These are phyloP conservation scores for Annona squamosa DNA, from an alignment of 164 flowering plant species.

Conservation along the genomic window DNA sequence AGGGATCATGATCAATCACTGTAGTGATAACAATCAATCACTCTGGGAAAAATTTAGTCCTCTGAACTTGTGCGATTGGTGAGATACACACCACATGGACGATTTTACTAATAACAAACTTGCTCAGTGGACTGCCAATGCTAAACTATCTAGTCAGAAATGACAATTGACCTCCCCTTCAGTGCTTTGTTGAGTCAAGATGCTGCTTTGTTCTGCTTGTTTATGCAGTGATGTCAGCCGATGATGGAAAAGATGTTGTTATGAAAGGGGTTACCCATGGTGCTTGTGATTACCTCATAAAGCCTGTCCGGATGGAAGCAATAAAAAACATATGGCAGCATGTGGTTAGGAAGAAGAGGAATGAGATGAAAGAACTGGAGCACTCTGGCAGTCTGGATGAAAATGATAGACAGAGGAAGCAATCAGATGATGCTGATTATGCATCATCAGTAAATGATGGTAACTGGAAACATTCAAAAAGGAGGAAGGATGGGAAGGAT, in stretches of 20 bases:
- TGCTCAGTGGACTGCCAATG: not conserved
- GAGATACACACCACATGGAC: too few species aligned
- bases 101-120: not conserved
- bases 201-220: not conserved
- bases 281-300: slow-evolving; percentile 87
- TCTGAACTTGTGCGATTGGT: too few species aligned
- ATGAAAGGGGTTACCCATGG: slow-evolving; percentile 94
- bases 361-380: slow-evolving; percentile 65
- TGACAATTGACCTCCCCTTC: not conserved
- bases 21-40: too few species aligned
- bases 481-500: slow-evolving; percentile 42
- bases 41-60: too few species aligned
- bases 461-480: slow-evolving; percentile 60
- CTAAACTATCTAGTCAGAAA: not conserved
- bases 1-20: too few species aligned
- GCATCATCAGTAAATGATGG: slow-evolving; percentile 77
- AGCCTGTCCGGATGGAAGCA: slow-evolving; percentile 85
- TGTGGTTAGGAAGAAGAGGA: slow-evolving; percentile 74
- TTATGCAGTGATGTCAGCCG: slow-evolving; percentile 87
- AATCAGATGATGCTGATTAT: slow-evolving; percentile 56
- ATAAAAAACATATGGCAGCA: slow-evolving; percentile 95
- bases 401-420: slow-evolving; percentile 42
- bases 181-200: not conserved
- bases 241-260: slow-evolving; percentile 69
- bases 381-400: slow-evolving; percentile 69